These are phyloP conservation scores for Craterostigma plantagineum DNA, from an alignment of 257 asterid genomes.

Conservation along the genomic window DNA sequence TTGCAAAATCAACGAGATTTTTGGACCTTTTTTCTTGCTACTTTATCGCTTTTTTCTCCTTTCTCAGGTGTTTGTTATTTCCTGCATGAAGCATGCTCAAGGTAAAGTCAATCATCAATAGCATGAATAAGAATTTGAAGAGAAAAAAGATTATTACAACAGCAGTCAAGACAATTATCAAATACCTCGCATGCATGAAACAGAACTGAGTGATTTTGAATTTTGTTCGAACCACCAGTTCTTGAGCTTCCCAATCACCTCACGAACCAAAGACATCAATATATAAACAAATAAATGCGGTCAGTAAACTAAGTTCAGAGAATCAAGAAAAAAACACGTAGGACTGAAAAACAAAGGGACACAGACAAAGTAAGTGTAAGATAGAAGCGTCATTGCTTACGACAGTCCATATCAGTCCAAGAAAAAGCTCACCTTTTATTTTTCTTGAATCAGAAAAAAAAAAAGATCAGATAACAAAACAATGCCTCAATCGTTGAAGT, in stretches of 20 bases:
- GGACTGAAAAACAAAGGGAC: conserved; percentile 7
- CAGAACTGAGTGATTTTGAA: no score
- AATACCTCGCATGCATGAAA: no score
- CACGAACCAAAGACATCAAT: no score
- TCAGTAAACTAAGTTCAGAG: not conserved
- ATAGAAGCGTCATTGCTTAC: conserved; percentile 32
- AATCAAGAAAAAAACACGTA: not conserved
- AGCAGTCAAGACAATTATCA: no score
- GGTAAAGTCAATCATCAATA: no score
- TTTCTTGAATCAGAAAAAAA: no score
- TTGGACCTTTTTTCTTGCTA: conserved; percentile 8
- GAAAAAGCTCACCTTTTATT: no score
- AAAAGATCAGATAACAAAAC: not conserved
- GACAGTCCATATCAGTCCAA: conserved; percentile 1
- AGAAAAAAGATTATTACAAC: not conserved
- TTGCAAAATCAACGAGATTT: conserved; percentile 5
- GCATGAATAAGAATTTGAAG: not conserved
- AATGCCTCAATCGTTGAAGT: not conserved
- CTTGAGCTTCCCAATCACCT: no score
- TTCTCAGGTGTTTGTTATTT: not conserved
- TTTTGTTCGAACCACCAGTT: no score
- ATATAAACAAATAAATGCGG: no score
- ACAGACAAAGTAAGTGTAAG: conserved; percentile 3
- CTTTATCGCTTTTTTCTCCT: not conserved
- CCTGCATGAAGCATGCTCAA: no score